A percentile compares a stretch with the other conserved stretches of the same genome.
Evolutionary conservation across 2,329 filamentous ascomycete species (phyloP).

Genomic region (Fusarium scirpi): DNA sequence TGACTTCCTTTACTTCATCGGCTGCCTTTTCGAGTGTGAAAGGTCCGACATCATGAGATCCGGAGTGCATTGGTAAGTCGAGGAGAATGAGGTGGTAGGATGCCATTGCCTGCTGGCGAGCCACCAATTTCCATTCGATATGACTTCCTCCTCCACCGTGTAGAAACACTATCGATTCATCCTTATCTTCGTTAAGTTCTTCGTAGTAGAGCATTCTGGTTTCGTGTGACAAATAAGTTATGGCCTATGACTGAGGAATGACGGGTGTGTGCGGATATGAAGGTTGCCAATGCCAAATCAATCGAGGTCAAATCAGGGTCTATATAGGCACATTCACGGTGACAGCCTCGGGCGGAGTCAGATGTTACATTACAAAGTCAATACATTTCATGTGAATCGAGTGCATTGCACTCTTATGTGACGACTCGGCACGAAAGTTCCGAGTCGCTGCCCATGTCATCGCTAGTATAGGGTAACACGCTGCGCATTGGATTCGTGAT

Average conservation of each 20-base stretch:
- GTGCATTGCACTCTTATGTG: not conserved
- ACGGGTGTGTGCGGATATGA: rapidly evolving
- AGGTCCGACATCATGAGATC: slow-evolving; percentile 7
- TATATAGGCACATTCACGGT: no score
- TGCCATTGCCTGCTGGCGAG: not conserved
- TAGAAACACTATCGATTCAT: slow-evolving; percentile 13
- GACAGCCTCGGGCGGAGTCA: not conserved
- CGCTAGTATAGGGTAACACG: not conserved
- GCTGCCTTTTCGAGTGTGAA: slow-evolving; percentile 6
- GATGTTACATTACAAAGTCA: no score
- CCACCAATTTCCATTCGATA: slow-evolving; percentile 19
- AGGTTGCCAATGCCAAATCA: not conserved
- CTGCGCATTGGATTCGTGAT: not conserved
- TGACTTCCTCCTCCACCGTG: slow-evolving; percentile 19
- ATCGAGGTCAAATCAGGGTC: no score
- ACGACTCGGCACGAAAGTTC: not conserved
- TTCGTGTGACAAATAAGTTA: not conserved
- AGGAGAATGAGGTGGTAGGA: slow-evolving; percentile 21
- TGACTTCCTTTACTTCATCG: slow-evolving; percentile 48
- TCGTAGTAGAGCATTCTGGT: not conserved
- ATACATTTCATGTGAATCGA: not conserved
- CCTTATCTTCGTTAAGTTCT: not conserved
- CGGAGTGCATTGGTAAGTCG: slow-evolving; percentile 29
- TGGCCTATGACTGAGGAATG: not conserved
- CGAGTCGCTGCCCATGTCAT: not conserved